A percentile compares a stretch with the other conserved stretches of the same genome.
Evolutionary conservation across 169 alveolate species (phyloP).

Genomic region (Eimeria necatrix): DNA sequence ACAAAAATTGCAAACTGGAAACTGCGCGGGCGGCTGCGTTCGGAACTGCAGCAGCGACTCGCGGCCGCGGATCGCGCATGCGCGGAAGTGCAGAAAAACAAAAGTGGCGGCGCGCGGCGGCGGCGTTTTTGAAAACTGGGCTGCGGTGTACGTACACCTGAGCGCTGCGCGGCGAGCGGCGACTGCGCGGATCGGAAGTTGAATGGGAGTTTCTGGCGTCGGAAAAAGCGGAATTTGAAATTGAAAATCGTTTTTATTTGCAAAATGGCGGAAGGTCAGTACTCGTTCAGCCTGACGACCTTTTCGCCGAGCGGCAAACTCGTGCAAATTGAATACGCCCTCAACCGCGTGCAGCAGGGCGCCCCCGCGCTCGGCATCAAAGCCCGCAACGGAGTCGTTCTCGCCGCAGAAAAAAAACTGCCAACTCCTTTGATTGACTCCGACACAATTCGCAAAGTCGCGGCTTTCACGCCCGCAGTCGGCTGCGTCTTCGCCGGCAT

Average conservation of each 20-base stretch:
- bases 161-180: too few species aligned
- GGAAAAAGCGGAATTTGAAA: background rate
- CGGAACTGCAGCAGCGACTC: too few species aligned
- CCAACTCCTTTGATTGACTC: constrained; percentile 89
- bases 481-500: constrained; percentile 97
- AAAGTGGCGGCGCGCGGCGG: too few species aligned
- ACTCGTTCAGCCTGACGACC: constrained; percentile 96
- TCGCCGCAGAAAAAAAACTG: constrained; percentile 96
- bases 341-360: constrained; percentile 90
- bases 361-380: constrained; percentile 82
- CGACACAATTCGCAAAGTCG: constrained; percentile 93
- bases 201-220: background rate
- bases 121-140: background rate
- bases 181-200: background rate
- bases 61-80: background rate
- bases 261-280: constrained; percentile 89
- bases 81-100: background rate
- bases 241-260: too few species aligned
- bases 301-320: constrained; percentile 98
- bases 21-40: too few species aligned
- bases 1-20: too few species aligned
- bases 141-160: background rate
- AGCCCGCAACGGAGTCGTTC: constrained; percentile 96
- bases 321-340: constrained; percentile 98
- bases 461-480: constrained; percentile 94